These are phyloP conservation scores for Fusarium nurragi DNA, from an alignment of 2,329 filamentous ascomycete species.

Conservation along the genomic window DNA sequence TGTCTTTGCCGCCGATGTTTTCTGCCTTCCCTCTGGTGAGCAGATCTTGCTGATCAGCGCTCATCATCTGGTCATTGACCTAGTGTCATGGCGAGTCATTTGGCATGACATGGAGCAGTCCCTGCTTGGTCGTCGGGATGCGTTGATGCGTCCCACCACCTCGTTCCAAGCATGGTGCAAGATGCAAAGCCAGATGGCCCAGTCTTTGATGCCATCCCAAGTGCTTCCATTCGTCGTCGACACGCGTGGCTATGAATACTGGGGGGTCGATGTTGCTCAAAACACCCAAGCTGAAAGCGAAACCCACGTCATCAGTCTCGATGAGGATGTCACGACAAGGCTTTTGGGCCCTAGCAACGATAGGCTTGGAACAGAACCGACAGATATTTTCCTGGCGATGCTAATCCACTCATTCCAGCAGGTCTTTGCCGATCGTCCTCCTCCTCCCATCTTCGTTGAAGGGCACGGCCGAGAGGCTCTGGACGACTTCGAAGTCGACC, in stretches of 20 bases:
- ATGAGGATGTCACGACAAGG: neutral
- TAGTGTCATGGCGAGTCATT: conserved; percentile 4
- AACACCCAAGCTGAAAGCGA: neutral
- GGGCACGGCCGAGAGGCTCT: neutral
- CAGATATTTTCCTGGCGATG: neutral
- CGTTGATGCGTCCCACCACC: too few relatives aligned
- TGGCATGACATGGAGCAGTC: too few relatives aligned
- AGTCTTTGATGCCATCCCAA: too few relatives aligned
- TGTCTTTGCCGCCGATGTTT: neutral
- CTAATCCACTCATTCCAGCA: neutral
- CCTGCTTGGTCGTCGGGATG: too few relatives aligned
- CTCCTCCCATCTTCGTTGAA: neutral
- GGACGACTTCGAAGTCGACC: neutral
- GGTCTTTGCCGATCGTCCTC: neutral
- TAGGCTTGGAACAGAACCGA: neutral
- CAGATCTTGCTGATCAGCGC: neutral
- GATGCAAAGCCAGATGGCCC: too few relatives aligned
- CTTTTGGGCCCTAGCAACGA: neutral
- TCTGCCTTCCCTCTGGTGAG: neutral
- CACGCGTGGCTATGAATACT: too few relatives aligned
- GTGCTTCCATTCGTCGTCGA: too few relatives aligned
- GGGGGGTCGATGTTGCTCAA: too few relatives aligned
- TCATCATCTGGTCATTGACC: neutral
- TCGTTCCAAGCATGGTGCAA: neutral
- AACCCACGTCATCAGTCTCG: too few relatives aligned